These are phyloP conservation scores for Phanerochaete carnosa DNA, from an alignment of 768 basidiomycete genomes.

Conservation along the genomic window DNA sequence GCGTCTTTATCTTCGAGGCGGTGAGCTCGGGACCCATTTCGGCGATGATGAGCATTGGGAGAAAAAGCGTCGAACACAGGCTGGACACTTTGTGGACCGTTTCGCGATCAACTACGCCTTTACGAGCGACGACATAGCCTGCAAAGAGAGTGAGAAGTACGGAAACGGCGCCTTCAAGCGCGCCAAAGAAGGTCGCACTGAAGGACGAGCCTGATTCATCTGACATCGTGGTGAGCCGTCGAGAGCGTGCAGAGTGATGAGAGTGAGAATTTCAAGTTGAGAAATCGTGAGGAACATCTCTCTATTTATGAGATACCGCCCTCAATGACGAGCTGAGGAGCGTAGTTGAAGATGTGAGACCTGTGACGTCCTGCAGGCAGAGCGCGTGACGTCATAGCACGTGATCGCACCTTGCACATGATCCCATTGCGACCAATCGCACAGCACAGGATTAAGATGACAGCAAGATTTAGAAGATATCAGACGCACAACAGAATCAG, in stretches of 20 bases:
- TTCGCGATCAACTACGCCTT: conserved; percentile 17
- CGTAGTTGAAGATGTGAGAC: not conserved
- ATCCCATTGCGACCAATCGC: not conserved
- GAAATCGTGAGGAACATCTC: not conserved
- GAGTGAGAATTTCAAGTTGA: not conserved
- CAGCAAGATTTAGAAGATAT: not conserved
- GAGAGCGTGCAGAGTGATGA: not conserved
- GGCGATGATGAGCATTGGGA: conserved; percentile 28
- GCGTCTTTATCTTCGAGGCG: conserved; percentile 11
- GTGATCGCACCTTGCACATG: not conserved
- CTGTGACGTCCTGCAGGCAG: not conserved
- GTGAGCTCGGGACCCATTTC: conserved; percentile 29
- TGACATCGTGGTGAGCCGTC: conserved; percentile 6
- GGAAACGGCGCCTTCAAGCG: conserved; percentile 26
- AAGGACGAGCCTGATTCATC: conserved; percentile 10
- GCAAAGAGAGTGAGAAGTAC: conserved; percentile 27
- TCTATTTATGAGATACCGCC: not conserved
- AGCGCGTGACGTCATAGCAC: conserved; percentile 5
- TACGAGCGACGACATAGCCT: conserved; percentile 20
- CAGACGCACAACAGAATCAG: conserved; percentile 18
- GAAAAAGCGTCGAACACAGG: conserved; percentile 27
- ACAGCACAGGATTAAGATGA: not conserved
- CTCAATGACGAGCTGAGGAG: not conserved
- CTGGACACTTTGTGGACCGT: conserved; percentile 23
- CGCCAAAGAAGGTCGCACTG: conserved; percentile 21